Evolutionary conservation across 768 basidiomycete species (phyloP).

Genomic region (Termitomyces sp.): DNA sequence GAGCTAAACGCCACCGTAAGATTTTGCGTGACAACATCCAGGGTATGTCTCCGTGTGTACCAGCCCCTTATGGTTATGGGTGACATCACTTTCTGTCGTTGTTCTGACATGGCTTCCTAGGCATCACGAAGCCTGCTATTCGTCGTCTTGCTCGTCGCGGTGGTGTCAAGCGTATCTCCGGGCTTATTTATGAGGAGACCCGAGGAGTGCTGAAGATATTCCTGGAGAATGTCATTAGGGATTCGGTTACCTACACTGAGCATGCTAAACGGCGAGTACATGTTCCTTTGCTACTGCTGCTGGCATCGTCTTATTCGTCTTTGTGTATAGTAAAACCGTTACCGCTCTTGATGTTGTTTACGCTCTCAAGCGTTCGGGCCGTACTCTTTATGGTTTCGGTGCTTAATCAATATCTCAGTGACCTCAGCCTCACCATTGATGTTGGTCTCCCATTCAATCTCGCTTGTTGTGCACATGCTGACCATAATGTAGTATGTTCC

Average conservation of each 20-base stretch:
- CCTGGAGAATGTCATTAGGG: conserved; percentile 83
- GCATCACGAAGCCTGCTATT: conserved; percentile 78
- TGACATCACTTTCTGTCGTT: neutral
- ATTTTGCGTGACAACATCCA: conserved; percentile 75
- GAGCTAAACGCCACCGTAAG: conserved; percentile 80
- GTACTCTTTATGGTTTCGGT: conserved; percentile 80
- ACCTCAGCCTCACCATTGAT: neutral
- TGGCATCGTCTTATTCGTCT: neutral
- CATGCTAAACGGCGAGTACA: conserved; percentile 64
- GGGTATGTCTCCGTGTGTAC: conserved; percentile 26
- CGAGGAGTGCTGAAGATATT: conserved; percentile 89
- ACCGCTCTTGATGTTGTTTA: conserved; percentile 85
- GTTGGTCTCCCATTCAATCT: neutral
- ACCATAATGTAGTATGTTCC: neutral
- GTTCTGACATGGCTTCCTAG: conserved; percentile 21
- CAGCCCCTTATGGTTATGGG: neutral
- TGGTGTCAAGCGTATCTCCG: conserved; percentile 88
- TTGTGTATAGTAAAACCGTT: conserved; percentile 48
- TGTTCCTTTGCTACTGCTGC: neutral
- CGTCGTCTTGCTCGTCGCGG: conserved; percentile 89
- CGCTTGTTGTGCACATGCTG: neutral
- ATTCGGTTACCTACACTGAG: conserved; percentile 91
- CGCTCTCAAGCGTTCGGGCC: conserved; percentile 64
- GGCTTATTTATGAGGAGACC: conserved; percentile 87
- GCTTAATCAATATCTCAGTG: conserved; percentile 29